Evolutionary conservation across 2,329 filamentous ascomycete genomes (phyloP), one percentile per base, ranked within the genome.

Genomic region (Cercospora sp.): DNA sequence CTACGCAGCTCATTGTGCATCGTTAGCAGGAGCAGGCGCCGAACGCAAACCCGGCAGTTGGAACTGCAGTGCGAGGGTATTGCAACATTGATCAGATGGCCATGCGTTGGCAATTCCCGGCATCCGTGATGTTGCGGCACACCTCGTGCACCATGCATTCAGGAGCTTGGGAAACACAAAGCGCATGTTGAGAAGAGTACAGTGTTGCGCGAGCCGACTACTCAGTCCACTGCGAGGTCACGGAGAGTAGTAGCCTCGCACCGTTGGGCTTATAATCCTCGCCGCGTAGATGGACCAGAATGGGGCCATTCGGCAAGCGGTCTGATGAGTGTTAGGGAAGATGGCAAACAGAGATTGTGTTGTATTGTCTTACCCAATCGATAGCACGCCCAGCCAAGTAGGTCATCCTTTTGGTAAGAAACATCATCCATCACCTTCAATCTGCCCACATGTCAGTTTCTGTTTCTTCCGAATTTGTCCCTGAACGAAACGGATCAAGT

Each of bases 381-480:
- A 73, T 97, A 89, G 76, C 93, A 97, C 1, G 91, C 89, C 95
- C 95, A 98, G 2, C 91, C 93, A 10, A 93, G 90, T 66, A 97
- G 80, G 68, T 90, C 87, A 75, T 98, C 93, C 70, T 76, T 77
- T 32, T 86, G 86, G 3, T 90, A 89, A 72, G 94, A 87, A 79
- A 94, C 59, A 73, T 97, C 91, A 78, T 98, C 92, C 79, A 93
- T 91, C 72, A 98, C 85, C 74, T 96, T 93, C 83, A 98, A 92
- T 73, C 88, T 89, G 69, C 64, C 68, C 13, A 24, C 32, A 24
- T 24, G 59, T 61, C 32, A 58, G 53, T 28, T 7, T n/a, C 21
- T 21, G 7, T 18, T 58, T 9, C 26, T 32, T 30, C 26, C 53
- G 30, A 58, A 30, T 58, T 30, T n/a, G 10, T 51, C 43, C 21